Evolutionary conservation across 2,329 filamentous ascomycete genomes (phyloP).

Genomic region (Lojkania enalia): DNA sequence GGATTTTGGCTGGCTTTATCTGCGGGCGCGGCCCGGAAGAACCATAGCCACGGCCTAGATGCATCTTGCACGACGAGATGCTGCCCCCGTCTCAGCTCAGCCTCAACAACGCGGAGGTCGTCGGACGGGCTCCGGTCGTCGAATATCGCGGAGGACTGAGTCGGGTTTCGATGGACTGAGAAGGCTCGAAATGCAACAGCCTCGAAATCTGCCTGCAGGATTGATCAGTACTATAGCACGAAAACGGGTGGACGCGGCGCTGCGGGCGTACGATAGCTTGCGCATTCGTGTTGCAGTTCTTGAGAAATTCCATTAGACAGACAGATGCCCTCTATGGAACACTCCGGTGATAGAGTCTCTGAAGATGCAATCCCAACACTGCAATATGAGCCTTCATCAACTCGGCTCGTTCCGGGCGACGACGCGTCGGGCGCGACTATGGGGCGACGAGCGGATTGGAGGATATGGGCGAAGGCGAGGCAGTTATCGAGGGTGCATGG

Average conservation of each 20-base stretch:
- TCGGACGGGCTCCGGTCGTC: slow-evolving; percentile 27
- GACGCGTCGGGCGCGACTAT: slow-evolving; percentile 20
- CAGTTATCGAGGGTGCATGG: slow-evolving; percentile 28
- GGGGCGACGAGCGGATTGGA: slow-evolving; percentile 3
- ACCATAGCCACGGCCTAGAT: slow-evolving; percentile 38
- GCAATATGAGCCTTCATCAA: slow-evolving; percentile 45
- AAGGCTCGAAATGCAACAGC: slow-evolving; percentile 43
- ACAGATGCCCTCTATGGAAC: slow-evolving; percentile 40
- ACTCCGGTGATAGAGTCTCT: slow-evolving; percentile 42
- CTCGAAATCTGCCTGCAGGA: slow-evolving; percentile 41
- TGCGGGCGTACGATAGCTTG: slow-evolving; percentile 39
- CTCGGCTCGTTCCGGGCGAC: slow-evolving; percentile 22
- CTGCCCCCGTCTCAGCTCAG: slow-evolving; percentile 29
- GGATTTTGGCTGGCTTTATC: slow-evolving; percentile 27
- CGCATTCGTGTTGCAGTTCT: slow-evolving; percentile 43
- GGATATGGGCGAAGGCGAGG: slow-evolving; percentile 9
- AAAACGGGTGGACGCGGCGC: background rate
- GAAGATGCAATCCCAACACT: slow-evolving; percentile 36
- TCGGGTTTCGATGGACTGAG: slow-evolving; percentile 30
- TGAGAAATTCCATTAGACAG: slow-evolving; percentile 47
- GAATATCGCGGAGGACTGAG: slow-evolving; percentile 14
- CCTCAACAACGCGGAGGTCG: slow-evolving; percentile 36
- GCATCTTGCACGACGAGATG: slow-evolving; percentile 38
- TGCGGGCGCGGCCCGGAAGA: slow-evolving; percentile 33
- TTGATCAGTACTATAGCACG: slow-evolving; percentile 17